These are phyloP conservation scores for Calonectria henricotiae DNA, from an alignment of 2,329 filamentous ascomycete species.

Conservation along the genomic window DNA sequence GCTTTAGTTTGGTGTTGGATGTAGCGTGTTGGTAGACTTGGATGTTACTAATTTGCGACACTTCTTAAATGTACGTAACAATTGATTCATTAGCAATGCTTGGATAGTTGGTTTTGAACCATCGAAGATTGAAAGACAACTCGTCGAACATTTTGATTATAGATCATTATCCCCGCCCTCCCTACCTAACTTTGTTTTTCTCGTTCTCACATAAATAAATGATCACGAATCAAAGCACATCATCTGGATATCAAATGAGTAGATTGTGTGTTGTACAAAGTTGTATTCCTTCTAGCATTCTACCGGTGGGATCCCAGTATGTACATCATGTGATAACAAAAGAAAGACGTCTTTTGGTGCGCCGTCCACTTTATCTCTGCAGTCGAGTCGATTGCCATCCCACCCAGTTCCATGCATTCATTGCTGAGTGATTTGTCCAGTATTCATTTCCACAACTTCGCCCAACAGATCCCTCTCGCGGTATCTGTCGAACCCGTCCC, in stretches of 20 bases:
- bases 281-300: slow-evolving; percentile 47
- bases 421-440: slow-evolving; percentile 34
- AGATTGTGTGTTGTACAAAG: slow-evolving; percentile 44
- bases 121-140: too few relatives aligned
- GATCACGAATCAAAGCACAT: neutral
- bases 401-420: slow-evolving; percentile 21
- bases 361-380: slow-evolving; percentile 30
- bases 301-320: slow-evolving; percentile 46
- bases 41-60: neutral
- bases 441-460: slow-evolving; percentile 31
- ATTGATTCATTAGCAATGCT: neutral
- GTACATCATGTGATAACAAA: slow-evolving; percentile 46
- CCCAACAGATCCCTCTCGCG: slow-evolving; percentile 19
- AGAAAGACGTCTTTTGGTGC: slow-evolving; percentile 41
- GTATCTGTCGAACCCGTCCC: neutral
- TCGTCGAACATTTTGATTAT: too few relatives aligned
- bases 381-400: slow-evolving; percentile 37
- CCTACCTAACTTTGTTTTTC: too few relatives aligned
- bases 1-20: neutral
- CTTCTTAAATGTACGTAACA: neutral
- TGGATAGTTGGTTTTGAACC: neutral
- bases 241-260: neutral
- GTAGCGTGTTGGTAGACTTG: slow-evolving; percentile 1
- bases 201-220: too few relatives aligned
- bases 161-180: too few relatives aligned